Evolutionary conservation across 179 eudicot genomes (phyloP), one percentile per base, ranked within the genome.

Genomic region (Carnegiea gigantea): DNA sequence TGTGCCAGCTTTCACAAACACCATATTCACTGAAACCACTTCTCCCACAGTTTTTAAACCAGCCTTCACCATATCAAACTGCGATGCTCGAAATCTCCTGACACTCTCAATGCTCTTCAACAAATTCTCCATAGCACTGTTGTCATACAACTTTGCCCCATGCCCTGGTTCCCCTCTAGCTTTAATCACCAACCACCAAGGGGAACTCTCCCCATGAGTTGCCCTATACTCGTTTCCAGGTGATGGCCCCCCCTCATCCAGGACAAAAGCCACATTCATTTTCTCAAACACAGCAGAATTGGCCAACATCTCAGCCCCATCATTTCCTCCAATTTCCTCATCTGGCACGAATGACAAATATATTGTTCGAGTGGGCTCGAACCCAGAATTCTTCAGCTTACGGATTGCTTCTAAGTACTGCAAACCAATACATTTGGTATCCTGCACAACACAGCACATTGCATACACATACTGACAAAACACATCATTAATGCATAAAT

Each of bases 321-420:
- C 97, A 67, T 86, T 92, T 9, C 98, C 98, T 20, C 98, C 98
- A 73, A 93, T 86, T 78, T 95, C 98, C 84, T 95, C 98, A 74
- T 93, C 98, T 1, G 97, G 98, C 23, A 95, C 98, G 75, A 88
- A 95, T 0, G 95, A 89, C 73, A 95, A 53, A 64, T 95, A 92
- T 21, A 95, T 82, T 2, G 93, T 91, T 18, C 98, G 91, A 72
- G 83, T 44, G 0, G 98, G 98, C 85, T 82, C 80, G 48, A 89
- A 93, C 23, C 91, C 92, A 6, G 87, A 82, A 59, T 78, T 75
- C 79, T 91, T 90, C 73, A 89, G 82, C 74, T 89, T 89, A 48
- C 90, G 78, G 68, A 95, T 91, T 23, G 98, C 98, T 81, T 95
- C 98, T 64, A 95, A 83, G 85, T 93, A 93, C 81, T 95, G 98